A percentile compares a stretch with the other conserved stretches of the same genome.
phyloP scores from a whole-genome alignment of 768 basidiomycete species.

The Suillus placidus region DNA sequence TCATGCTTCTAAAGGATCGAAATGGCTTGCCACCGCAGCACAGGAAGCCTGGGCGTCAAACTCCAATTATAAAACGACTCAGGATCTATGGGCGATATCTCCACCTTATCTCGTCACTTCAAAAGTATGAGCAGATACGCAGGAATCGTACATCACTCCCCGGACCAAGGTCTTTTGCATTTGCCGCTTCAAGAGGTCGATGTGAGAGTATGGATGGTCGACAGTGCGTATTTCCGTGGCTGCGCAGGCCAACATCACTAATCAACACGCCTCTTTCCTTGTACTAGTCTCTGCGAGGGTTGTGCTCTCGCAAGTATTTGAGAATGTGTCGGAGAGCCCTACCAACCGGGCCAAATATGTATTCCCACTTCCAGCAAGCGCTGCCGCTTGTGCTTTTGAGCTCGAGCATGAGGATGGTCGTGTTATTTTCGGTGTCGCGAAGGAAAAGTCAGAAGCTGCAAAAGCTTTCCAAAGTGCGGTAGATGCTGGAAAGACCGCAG shows the following conservation, averaged over 20 bases:
- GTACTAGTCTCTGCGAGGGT: conserved; percentile 47
- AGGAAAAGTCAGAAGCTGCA: conserved; percentile 49
- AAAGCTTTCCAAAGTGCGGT: conserved; percentile 44
- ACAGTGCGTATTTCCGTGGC: conserved; percentile 34
- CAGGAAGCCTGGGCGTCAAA: conserved; percentile 5
- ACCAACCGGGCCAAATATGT: conserved; percentile 54
- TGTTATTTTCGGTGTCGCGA: conserved; percentile 46
- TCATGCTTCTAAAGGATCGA: neutral
- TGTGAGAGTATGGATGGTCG: conserved; percentile 45
- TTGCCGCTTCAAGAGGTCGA: conserved; percentile 46
- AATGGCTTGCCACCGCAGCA: neutral
- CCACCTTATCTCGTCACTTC: conserved; percentile 6
- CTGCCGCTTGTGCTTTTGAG: conserved; percentile 57
- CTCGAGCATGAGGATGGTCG: conserved; percentile 48
- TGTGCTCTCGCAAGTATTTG: conserved; percentile 43
- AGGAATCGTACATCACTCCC: conserved; percentile 37
- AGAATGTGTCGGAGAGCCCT: conserved; percentile 37
- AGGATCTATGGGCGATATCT: neutral
- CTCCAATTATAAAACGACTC: conserved; percentile 2
- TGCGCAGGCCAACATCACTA: neutral
- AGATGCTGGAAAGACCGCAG: conserved; percentile 42
- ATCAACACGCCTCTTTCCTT: conserved; percentile 10
- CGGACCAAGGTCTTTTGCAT: conserved; percentile 28
- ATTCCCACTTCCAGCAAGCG: conserved; percentile 60
- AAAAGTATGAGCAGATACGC: conserved; percentile 1